A percentile compares a stretch with the other conserved stretches of the same genome.
These are phyloP conservation scores for Zea mays DNA, from an alignment of 176 grass and related monocot species.

Conservation along the genomic window DNA sequence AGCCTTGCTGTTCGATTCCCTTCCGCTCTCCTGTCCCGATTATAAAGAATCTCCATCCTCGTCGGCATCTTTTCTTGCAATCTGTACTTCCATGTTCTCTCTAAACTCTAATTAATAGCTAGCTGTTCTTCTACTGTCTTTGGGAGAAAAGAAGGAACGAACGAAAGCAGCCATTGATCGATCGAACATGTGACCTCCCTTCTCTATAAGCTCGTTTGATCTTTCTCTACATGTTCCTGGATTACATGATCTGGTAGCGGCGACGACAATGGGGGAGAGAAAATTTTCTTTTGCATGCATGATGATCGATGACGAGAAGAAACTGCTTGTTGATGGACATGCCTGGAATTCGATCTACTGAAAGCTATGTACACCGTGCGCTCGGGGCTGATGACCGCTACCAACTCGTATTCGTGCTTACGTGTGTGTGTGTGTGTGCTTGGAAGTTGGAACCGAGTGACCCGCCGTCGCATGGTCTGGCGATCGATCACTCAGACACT, in stretches of 20 bases:
- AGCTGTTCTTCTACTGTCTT: neutral
- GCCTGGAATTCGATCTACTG: constrained; percentile 28
- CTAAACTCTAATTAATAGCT: neutral
- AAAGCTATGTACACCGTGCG: constrained; percentile 45
- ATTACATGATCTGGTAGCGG: constrained; percentile 39
- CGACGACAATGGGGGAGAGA: neutral
- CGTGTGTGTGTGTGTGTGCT: neutral
- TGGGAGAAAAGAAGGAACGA: neutral
- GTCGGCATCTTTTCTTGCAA: neutral
- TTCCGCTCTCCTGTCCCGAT: constrained; percentile 10
- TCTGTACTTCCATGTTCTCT: constrained; percentile 14
- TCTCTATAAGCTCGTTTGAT: constrained; percentile 42
- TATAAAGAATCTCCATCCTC: constrained; percentile 45
- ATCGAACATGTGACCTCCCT: neutral
- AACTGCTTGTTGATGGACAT: neutral
- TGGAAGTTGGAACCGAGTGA: neutral
- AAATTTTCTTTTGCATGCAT: constrained; percentile 4
- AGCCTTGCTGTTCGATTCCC: constrained; percentile 43
- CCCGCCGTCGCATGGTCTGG: neutral
- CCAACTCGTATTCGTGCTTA: neutral
- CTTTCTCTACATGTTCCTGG: constrained; percentile 42
- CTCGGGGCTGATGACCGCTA: neutral
- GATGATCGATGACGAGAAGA: neutral
- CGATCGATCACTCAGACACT: no score
- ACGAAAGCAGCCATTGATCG: neutral